Percentiles rank a stretch among this genome's conserved stretches.
These are phyloP conservation scores for Clitocybe nebularis DNA, from an alignment of 1,284 basidiomycete species.

Conservation along the genomic window DNA sequence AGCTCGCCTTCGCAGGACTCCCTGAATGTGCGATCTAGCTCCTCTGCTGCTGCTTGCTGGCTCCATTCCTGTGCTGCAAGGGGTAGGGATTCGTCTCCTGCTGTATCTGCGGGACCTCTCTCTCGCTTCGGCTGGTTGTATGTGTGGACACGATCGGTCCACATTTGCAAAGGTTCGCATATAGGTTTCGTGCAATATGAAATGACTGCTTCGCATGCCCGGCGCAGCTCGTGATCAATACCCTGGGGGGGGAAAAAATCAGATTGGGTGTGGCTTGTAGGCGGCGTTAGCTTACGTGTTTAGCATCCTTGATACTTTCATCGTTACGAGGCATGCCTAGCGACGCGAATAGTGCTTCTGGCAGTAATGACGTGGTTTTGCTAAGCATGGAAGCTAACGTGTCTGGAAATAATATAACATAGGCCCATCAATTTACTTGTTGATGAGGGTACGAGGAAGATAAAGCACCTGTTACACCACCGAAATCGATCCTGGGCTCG, in stretches of 20 bases:
- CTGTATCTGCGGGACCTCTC: slow-evolving; percentile 2
- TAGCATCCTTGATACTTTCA: slow-evolving; percentile 56
- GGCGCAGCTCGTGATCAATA: slow-evolving; percentile 80
- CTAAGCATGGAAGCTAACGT: slow-evolving; percentile 71
- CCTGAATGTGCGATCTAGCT: slow-evolving; percentile 52
- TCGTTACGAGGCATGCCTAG: slow-evolving; percentile 57
- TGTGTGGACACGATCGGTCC: slow-evolving; percentile 48
- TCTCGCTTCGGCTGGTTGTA: slow-evolving; percentile 16
- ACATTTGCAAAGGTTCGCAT: slow-evolving; percentile 52
- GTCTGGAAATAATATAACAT: slow-evolving; percentile 40
- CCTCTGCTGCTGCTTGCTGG: slow-evolving; percentile 43
- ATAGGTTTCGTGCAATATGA: slow-evolving; percentile 51
- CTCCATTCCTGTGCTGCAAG: slow-evolving; percentile 37
- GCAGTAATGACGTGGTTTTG: slow-evolving; percentile 68
- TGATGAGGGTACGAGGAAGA: neutral
- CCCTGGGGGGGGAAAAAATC: slow-evolving; percentile 59
- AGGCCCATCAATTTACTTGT: neutral
- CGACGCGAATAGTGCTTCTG: slow-evolving; percentile 62
- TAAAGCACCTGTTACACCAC: slow-evolving; percentile 50
- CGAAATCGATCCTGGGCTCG: slow-evolving; percentile 29
- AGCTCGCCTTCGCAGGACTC: slow-evolving; percentile 52
- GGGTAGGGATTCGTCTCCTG: slow-evolving; percentile 15
- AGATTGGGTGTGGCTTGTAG: no score
- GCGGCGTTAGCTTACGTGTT: slow-evolving; percentile 68
- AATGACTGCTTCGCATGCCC: slow-evolving; percentile 81